Base-by-base conservation (phyloP, 176 grass and related monocot genomes). In the Aegilops umbellulata region DNA sequence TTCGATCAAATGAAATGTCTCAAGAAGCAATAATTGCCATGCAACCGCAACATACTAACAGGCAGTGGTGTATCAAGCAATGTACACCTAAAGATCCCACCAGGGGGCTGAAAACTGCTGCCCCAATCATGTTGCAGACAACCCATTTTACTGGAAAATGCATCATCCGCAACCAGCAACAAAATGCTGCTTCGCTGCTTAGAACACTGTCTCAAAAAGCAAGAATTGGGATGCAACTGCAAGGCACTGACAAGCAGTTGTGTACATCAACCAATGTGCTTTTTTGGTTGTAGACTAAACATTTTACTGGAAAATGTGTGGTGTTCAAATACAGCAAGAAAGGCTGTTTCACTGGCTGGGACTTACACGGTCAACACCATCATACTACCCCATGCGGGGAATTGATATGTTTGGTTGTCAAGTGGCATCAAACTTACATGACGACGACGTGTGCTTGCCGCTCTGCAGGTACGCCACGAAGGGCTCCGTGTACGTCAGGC, bases 381-480 rank as follows among this genome's bases (percentile, higher is more conserved):
- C 9, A 29, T 26, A 8, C 13, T 14, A 74, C 8, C 41, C 41
- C 29, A 70, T 42, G 22, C 1, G 12, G 32, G 14, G 20, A 36
- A 80, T 68, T 23, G 32, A 74, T 34, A 74, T 14, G 49, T 15
- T 25, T 46, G 46, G 24, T 76, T 42, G 57, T 55, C 57, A 6
- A 65, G 22, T 11, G 68, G 81, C 26, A 35, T 25, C n/a, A 74
- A 82, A 89, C 91, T 91, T 88, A 95, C 94, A 95, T 67, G 91
- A 95, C 10, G 86, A 91, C 58, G 86, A 89, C 69, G 89, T 93
- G 82, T 95, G 94, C 78, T 93, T 89, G 10, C 91, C 89, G 60
- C 89, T 93, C 84, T 95, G 94, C 83, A 95, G 63, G 81, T 95
- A 95, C 7, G 91, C 94, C 27, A 89, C 94, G 86, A 93, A 93